phyloP scores from a whole-genome alignment of 1,139 yeast genomes.

The Candida sp. region DNA sequence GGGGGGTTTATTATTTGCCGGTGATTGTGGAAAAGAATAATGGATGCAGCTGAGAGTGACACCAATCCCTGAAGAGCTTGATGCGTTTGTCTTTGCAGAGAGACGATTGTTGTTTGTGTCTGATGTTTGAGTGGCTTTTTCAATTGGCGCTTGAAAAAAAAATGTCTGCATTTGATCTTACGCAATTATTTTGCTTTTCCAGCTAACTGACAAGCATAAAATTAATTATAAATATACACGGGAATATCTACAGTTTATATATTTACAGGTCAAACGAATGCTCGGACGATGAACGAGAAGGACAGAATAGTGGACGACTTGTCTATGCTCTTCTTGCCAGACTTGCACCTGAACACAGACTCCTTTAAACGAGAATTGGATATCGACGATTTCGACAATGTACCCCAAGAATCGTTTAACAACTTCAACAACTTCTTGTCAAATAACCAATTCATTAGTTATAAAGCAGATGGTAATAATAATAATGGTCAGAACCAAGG shows the following conservation, averaged over 20 bases:
- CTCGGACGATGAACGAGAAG: constrained; percentile 2
- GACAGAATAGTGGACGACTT: constrained; percentile 29
- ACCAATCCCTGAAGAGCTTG: no score
- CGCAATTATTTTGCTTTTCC: neutral
- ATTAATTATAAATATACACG: no score
- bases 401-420: constrained; percentile 6
- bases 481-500: neutral
- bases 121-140: no score
- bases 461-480: constrained; percentile 6
- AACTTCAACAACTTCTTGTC: constrained; percentile 20
- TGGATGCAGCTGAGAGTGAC: no score
- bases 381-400: constrained; percentile 3
- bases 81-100: no score
- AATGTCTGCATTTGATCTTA: neutral
- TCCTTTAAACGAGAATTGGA: constrained; percentile 2
- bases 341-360: constrained; percentile 14
- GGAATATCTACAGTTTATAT: neutral
- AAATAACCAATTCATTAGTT: constrained; percentile 20
- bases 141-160: no score
- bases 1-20: no score
- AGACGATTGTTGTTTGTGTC: no score
- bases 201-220: neutral
- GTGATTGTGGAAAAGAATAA: no score
- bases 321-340: constrained; percentile 42
- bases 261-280: neutral